A percentile compares a stretch with the other conserved stretches of the same genome.
Evolutionary conservation across 371 early-diverging fungal species (phyloP).

Genomic region (Vairimorpha apis): DNA sequence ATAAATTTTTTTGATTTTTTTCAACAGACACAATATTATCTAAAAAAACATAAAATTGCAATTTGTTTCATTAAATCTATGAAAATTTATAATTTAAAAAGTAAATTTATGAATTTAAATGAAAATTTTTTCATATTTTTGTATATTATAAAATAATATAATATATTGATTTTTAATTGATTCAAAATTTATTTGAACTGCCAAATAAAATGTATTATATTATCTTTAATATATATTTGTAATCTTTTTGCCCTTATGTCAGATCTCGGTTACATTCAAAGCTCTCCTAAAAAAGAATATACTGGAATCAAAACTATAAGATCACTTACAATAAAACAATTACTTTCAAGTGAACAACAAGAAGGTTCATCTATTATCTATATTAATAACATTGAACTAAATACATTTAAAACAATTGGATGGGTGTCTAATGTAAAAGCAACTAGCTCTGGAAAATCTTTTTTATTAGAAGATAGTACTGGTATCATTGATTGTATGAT

Average conservation of each 20-base stretch:
- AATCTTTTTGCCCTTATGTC: slow-evolving; percentile 11
- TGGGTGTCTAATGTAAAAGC: slow-evolving; percentile 27
- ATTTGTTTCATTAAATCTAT: too few species aligned
- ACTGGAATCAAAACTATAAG: slow-evolving; percentile 45
- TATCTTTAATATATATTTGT: not conserved
- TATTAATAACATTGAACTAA: slow-evolving; percentile 40
- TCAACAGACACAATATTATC: too few species aligned
- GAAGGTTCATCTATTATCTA: slow-evolving; percentile 25
- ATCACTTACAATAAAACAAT: slow-evolving; percentile 48
- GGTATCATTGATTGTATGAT: slow-evolving; percentile 41
- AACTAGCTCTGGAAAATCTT: slow-evolving; percentile 39
- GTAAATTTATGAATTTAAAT: too few species aligned
- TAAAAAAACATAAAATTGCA: too few species aligned
- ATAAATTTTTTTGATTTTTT: too few species aligned
- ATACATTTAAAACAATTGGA: slow-evolving; percentile 38
- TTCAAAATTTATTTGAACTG: too few species aligned
- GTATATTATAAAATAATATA: too few species aligned
- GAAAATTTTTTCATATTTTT: too few species aligned
- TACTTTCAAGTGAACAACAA: slow-evolving; percentile 24
- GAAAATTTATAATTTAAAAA: too few species aligned
- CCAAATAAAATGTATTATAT: too few species aligned
- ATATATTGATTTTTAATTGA: too few species aligned
- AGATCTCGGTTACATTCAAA: slow-evolving; percentile 33
- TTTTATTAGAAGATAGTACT: slow-evolving; percentile 53
- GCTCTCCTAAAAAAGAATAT: slow-evolving; percentile 41